Percentiles rank a stretch among this genome's conserved stretches.
These are phyloP conservation scores for Epicoccum nigrum DNA, from an alignment of 2,329 filamentous ascomycete species.

Conservation along the genomic window DNA sequence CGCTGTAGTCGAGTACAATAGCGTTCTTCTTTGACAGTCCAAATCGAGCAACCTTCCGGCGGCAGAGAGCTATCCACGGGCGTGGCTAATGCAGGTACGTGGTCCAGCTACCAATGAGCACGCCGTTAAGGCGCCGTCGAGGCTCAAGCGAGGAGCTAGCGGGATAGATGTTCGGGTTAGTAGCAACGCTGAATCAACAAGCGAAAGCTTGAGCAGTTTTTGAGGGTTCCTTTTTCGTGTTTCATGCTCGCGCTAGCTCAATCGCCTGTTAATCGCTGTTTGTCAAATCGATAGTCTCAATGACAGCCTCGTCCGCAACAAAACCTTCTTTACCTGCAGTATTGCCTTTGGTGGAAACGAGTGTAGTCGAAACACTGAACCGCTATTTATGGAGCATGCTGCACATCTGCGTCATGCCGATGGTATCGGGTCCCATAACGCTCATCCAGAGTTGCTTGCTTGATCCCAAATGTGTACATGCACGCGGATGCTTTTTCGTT, in stretches of 20 bases:
- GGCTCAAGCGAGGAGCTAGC: slow-evolving; percentile 2
- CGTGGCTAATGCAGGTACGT: slow-evolving; percentile 15
- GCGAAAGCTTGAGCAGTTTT: slow-evolving; percentile 23
- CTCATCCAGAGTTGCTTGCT: too few relatives aligned
- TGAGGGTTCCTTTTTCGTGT: slow-evolving; percentile 10
- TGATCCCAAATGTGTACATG: too few relatives aligned
- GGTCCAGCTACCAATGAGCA: slow-evolving; percentile 7
- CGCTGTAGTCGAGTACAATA: slow-evolving; percentile 18
- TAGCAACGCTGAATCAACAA: slow-evolving; percentile 14
- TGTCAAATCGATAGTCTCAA: slow-evolving; percentile 20
- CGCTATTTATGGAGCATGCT: slow-evolving; percentile 8
- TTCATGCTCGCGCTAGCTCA: slow-evolving; percentile 10
- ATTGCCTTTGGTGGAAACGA: neutral
- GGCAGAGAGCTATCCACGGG: slow-evolving; percentile 1
- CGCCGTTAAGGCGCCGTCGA: slow-evolving; percentile 2
- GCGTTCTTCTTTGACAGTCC: slow-evolving; percentile 9
- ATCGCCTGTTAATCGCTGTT: slow-evolving; percentile 19
- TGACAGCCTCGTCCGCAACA: slow-evolving; percentile 1
- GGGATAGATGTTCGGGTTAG: slow-evolving; percentile 3
- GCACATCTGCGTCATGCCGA: slow-evolving; percentile 5
- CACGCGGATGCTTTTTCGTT: neutral
- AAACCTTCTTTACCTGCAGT: slow-evolving; percentile 6
- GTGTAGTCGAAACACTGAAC: slow-evolving; percentile 3
- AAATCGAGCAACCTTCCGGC: slow-evolving; percentile 3
- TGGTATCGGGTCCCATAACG: neutral